Percentiles rank a stretch among this genome's conserved stretches.
phyloP scores from a whole-genome alignment of 1,284 basidiomycete species.

The Quambalaria eucalypti region DNA sequence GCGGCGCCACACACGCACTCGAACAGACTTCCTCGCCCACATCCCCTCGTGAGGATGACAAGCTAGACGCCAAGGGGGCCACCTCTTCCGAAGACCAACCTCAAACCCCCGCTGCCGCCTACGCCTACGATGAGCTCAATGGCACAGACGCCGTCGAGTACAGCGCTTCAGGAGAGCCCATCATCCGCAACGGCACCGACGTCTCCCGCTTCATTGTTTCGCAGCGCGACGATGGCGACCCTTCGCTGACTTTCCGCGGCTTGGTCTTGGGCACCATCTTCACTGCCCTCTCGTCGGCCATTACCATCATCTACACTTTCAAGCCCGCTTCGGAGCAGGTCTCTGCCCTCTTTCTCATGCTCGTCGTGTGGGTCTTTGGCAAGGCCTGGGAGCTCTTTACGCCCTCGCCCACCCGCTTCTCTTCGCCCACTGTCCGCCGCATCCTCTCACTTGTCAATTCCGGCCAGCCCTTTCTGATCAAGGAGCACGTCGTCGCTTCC shows the following conservation, averaged over 20 bases:
- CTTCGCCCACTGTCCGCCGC: constrained; percentile 47
- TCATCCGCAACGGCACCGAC: constrained; percentile 44
- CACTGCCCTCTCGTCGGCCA: constrained; percentile 55
- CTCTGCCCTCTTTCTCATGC: constrained; percentile 57
- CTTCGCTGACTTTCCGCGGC: constrained; percentile 56
- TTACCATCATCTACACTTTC: constrained; percentile 52
- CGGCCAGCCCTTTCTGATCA: constrained; percentile 54
- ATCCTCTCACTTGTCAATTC: constrained; percentile 56
- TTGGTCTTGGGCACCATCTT: constrained; percentile 56
- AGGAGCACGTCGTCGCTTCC: constrained; percentile 58
- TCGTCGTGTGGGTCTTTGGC: constrained; percentile 56
- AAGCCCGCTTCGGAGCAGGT: constrained; percentile 56
- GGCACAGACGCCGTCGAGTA: neutral
- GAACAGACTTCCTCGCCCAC: too few relatives aligned
- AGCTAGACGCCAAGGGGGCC: neutral
- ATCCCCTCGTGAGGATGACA: too few relatives aligned
- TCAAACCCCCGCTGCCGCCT: too few relatives aligned
- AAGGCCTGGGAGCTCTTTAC: constrained; percentile 52
- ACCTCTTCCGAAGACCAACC: neutral
- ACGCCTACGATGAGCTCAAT: neutral
- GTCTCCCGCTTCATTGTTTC: constrained; percentile 59
- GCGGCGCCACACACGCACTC: too few relatives aligned
- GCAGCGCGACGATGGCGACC: constrained; percentile 58
- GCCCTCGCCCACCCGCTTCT: constrained; percentile 18
- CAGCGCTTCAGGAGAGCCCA: neutral